A percentile compares a stretch with the other conserved stretches of the same genome.
Evolutionary conservation across 2,329 filamentous ascomycete genomes (phyloP).

Genomic region (Pyrenochaeta sp.): DNA sequence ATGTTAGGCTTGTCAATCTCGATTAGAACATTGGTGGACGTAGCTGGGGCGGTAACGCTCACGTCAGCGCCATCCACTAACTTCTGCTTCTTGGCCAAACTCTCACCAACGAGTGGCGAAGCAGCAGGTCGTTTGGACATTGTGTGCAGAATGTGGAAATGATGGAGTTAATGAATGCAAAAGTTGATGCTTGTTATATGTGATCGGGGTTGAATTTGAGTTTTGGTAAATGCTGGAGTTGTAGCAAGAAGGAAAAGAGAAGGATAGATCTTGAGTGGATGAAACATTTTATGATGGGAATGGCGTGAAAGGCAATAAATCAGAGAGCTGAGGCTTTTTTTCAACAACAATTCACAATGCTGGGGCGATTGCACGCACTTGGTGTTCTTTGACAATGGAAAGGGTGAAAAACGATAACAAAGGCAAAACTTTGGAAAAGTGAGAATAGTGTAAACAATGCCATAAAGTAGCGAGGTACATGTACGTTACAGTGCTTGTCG

Average conservation of each 20-base stretch:
- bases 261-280: slow-evolving; percentile 7
- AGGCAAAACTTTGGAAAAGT: slow-evolving; percentile 5
- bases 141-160: not conserved
- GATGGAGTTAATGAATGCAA: not conserved
- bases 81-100: slow-evolving; percentile 13
- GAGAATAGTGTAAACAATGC: slow-evolving; percentile 2
- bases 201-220: not conserved
- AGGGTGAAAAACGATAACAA: not conserved
- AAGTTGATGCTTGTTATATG: not conserved
- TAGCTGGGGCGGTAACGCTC: not conserved
- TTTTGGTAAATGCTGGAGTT: not conserved
- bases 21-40: not conserved
- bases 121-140: slow-evolving; percentile 17
- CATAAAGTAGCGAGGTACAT: slow-evolving; percentile 13
- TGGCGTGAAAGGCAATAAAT: slow-evolving; percentile 4
- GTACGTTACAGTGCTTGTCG: not conserved
- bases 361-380: slow-evolving; percentile 1
- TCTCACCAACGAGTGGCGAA: not conserved
- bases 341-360: slow-evolving; percentile 4
- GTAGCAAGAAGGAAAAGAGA: not conserved
- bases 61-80: not conserved
- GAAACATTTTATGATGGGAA: not conserved
- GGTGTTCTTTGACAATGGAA: slow-evolving; percentile 4
- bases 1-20: not conserved
- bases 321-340: slow-evolving; percentile 4